Percentiles rank a stretch among this genome's conserved stretches.
Evolutionary conservation across 2,329 filamentous ascomycete species (phyloP).

Genomic region (Venturia aucupariae): DNA sequence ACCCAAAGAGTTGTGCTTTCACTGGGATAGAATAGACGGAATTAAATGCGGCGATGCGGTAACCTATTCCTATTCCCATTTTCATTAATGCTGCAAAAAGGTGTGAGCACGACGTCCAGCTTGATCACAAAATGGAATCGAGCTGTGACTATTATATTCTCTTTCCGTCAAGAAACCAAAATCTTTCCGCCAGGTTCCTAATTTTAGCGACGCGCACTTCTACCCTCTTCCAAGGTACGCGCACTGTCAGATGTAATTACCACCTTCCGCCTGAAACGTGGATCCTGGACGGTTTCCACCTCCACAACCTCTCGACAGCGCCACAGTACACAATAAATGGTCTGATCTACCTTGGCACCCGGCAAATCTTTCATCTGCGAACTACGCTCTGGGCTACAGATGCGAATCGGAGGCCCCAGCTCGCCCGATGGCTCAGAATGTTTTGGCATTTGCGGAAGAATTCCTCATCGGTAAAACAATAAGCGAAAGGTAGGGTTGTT

Average conservation of each 20-base stretch:
- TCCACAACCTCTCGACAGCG: neutral
- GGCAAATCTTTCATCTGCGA: neutral
- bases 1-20: neutral
- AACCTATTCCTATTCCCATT: neutral
- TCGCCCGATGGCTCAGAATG: no score
- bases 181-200: neutral
- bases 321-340: neutral
- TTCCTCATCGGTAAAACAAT: neutral
- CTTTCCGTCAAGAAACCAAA: neutral
- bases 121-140: neutral
- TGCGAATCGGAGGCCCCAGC: neutral
- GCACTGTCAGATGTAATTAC: neutral
- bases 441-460: neutral
- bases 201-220: neutral
- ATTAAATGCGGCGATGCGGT: neutral
- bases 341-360: neutral
- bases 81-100: no score
- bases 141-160: neutral
- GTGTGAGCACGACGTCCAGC: no score
- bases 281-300: neutral
- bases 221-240: neutral
- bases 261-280: neutral
- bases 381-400: neutral
- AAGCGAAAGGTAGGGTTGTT: neutral
- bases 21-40: neutral